These are phyloP conservation scores for Kregervanrija delftensis DNA, from an alignment of 805 yeast species.

Conservation along the genomic window DNA sequence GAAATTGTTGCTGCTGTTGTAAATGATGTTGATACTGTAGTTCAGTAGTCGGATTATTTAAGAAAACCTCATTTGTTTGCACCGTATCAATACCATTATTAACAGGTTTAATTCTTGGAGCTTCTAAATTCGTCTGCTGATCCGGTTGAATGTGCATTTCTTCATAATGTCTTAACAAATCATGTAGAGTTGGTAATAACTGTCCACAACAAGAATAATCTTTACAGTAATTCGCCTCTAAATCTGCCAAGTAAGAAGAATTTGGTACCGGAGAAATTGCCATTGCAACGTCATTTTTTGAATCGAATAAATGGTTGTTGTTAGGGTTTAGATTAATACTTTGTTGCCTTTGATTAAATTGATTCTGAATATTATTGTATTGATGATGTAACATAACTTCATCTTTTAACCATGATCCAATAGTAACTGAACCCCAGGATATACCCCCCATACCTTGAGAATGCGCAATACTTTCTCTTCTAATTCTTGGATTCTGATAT, in stretches of 20 bases:
- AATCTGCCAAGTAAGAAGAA: constrained; percentile 79
- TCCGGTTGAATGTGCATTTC: constrained; percentile 79
- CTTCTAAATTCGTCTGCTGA: constrained; percentile 31
- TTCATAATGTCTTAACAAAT: constrained; percentile 87
- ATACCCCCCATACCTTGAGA: constrained; percentile 98
- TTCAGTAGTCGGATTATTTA: constrained; percentile 27
- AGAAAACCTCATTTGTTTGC: constrained; percentile 86
- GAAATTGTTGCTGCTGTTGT: constrained; percentile 9
- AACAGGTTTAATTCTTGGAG: constrained; percentile 38
- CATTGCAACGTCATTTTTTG: constrained; percentile 24
- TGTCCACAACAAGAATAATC: constrained; percentile 97
- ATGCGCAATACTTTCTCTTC: constrained; percentile 90
- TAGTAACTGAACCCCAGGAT: constrained; percentile 93
- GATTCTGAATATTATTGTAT: not conserved
- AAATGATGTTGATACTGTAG: constrained; percentile 7
- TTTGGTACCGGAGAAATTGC: constrained; percentile 56
- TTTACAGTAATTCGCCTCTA: constrained; percentile 93
- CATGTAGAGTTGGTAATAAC: constrained; percentile 87
- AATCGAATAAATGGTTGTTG: constrained; percentile 18
- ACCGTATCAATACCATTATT: constrained; percentile 74
- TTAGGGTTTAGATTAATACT: constrained; percentile 12
- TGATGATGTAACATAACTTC: constrained; percentile 59
- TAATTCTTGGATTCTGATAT: constrained; percentile 43
- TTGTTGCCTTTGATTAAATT: constrained; percentile 5
- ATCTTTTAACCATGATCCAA: constrained; percentile 93